Evolutionary conservation across 1,284 basidiomycete genomes (phyloP), one percentile per base, ranked within the genome.

Genomic region (Leccinum subspadiceum): DNA sequence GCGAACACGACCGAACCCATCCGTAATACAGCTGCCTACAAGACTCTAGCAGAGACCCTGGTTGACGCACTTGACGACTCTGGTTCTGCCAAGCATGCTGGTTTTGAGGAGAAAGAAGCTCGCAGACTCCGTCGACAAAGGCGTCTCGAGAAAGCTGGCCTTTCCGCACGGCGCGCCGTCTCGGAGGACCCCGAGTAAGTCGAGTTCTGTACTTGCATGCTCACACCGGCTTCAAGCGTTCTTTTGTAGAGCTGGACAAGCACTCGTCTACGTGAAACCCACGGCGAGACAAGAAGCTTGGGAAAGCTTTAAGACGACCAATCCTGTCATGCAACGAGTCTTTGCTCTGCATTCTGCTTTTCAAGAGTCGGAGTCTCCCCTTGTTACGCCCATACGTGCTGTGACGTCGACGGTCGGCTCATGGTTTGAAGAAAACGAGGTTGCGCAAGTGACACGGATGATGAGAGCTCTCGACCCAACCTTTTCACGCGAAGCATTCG

Each of bases 381-480:
- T 98, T 53, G 81, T 98, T 37, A 85, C 89, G 29, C 86, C 89
- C 3, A 68, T 98, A 59, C 89, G 97, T 50, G 82, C 84, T 3
- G 88, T 98, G 48, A 96, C 95, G 2, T 84, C 89, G 54, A 93
- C 91, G 2, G 82, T 99, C 53, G 93, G 92, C 2, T 85, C 87
- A 3, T 92, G 91, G 81, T 96, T 98, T 68, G 96, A 98, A 65
- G 97, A 99, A 78, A 99, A 94, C 70, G 97, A 99, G 80, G 96
- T 92, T 48, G 96, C 95, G 12, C 92, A 92, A 72, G 97, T 99
- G 24, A 88, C 92, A 69, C 84, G 93, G 57, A 79, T 90, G 69
- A 92, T 98, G 85, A 93, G 90, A 75, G 73, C 81, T 39, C 79
- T 97, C 68, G 97, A 99, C 73, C 94, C 96, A 4, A 76, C 77